These are phyloP conservation scores for Venturia nashicola DNA, from an alignment of 2,329 filamentous ascomycete species.

Conservation along the genomic window DNA sequence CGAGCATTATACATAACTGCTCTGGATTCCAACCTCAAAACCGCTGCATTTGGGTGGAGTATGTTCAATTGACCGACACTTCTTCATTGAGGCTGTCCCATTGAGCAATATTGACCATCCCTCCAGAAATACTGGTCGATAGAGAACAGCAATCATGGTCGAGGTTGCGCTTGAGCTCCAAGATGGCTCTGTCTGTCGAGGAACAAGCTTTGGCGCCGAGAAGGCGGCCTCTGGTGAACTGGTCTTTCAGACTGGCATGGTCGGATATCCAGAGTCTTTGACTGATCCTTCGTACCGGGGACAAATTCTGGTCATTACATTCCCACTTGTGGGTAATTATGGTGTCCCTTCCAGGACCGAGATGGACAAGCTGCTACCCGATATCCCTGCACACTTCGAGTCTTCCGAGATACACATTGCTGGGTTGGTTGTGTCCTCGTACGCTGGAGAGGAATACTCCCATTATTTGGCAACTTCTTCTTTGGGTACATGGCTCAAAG, in stretches of 20 bases:
- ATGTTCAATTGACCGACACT: not conserved
- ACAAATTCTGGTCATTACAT: conserved; percentile 93
- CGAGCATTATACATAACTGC: not conserved
- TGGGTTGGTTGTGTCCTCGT: conserved; percentile 79
- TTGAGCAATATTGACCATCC: not conserved
- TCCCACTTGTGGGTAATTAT: conserved; percentile 93
- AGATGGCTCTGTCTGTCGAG: conserved; percentile 83
- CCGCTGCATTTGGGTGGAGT: not conserved
- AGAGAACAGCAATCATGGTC: not conserved
- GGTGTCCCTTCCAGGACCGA: conserved; percentile 82
- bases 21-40: not conserved
- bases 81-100: not conserved
- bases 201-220: conserved; percentile 89
- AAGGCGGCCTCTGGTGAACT: conserved; percentile 94
- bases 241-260: conserved; percentile 99
- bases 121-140: not conserved
- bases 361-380: conserved; percentile 63
- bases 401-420: conserved; percentile 86
- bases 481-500: conserved; percentile 88
- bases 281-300: conserved; percentile 80
- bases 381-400: conserved; percentile 88
- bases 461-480: conserved; percentile 88
- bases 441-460: conserved; percentile 89
- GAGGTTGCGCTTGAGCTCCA: conserved; percentile 74
- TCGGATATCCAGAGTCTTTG: conserved; percentile 91